Evolutionary conservation across 2,329 filamentous ascomycete species (phyloP), one percentile per base, ranked within the genome.

Genomic region (Diplocarpon mali): DNA sequence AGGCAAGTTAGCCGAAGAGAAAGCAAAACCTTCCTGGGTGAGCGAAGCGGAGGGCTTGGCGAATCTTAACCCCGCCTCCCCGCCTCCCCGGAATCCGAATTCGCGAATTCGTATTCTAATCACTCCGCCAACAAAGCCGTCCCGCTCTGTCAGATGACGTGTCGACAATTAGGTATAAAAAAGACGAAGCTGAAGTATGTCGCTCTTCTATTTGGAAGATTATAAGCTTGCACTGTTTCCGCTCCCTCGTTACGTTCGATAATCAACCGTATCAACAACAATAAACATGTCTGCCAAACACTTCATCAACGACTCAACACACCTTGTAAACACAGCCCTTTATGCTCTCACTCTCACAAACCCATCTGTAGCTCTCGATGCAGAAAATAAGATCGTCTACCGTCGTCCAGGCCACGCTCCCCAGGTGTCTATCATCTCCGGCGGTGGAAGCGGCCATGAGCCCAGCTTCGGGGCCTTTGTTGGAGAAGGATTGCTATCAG

Each of bases 371-470:
- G 82, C 83, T 41, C 75, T 92, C 55, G 88, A 95, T 62, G 64
- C 68, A 27, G 69, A 78, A 41, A 84, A 93, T 69, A 95, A 95
- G 64, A 83, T 93, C 57, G 67, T 94, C 59, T 94, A 92, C 68
- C 76, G 77, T 45, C 76, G 83, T 14, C 81, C 78, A 16, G 56
- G 57, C 47, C 58, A 68, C 64, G 64, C 65, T 48, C 53, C 70
- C n/a, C 76, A 85, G 59, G 87, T 95, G 36, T 85, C 85, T 45
- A 73, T 95, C 58, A 72, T 96, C 54, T 89, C 85, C 2, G 90
- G 90, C 52, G 90, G 90, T 53, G 90, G 90, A 44, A 85, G 82
- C 15, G 89, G 89, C 55, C 89, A 95, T 61, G 89, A 95, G 62
- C 89, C 89, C 17, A 85, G 82, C 48, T 95, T 95, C 62, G 79